Percentiles rank a stretch among this genome's conserved stretches.
phyloP scores from a whole-genome alignment of 2,329 filamentous ascomycete species.

The Fusarium oligoseptatum region DNA sequence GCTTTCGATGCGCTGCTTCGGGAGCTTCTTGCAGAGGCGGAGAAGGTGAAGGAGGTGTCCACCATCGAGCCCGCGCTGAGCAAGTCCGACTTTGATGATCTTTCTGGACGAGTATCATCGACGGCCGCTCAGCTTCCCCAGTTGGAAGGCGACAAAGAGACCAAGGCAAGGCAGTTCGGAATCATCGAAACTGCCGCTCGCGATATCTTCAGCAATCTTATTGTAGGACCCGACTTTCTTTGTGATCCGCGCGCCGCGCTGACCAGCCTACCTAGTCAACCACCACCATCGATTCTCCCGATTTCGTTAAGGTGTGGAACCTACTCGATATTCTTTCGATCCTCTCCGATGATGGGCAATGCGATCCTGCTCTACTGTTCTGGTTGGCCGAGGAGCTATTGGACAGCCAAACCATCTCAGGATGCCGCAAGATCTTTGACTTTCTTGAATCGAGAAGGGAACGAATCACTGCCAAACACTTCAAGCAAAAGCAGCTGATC shows the following conservation, averaged over 20 bases:
- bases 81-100: conserved; percentile 72
- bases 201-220: conserved; percentile 81
- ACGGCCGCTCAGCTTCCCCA: conserved; percentile 48
- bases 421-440: conserved; percentile 92
- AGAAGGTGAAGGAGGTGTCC: conserved; percentile 67
- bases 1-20: conserved; percentile 67
- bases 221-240: conserved; percentile 68
- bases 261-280: conserved; percentile 71
- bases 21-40: conserved; percentile 70
- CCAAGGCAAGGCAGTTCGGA: conserved; percentile 68
- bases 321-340: conserved; percentile 92
- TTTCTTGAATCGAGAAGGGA: conserved; percentile 95
- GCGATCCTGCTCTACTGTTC: conserved; percentile 84
- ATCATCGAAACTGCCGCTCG: conserved; percentile 87
- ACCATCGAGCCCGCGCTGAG: conserved; percentile 81
- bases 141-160: conserved; percentile 52
- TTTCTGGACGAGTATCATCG: conserved; percentile 60
- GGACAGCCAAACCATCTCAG: conserved; percentile 94
- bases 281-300: conserved; percentile 80
- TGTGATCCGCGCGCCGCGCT: conserved; percentile 45
- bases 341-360: conserved; percentile 83
- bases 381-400: conserved; percentile 95
- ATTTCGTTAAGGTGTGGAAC: conserved; percentile 91
- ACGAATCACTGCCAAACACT: conserved; percentile 83
- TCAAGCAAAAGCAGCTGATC: conserved; percentile 86